Percentiles rank a stretch among this genome's conserved stretches.
Evolutionary conservation across 495 filamentous ascomycete genomes (phyloP).

Genomic region (Trichoderma reesei): DNA sequence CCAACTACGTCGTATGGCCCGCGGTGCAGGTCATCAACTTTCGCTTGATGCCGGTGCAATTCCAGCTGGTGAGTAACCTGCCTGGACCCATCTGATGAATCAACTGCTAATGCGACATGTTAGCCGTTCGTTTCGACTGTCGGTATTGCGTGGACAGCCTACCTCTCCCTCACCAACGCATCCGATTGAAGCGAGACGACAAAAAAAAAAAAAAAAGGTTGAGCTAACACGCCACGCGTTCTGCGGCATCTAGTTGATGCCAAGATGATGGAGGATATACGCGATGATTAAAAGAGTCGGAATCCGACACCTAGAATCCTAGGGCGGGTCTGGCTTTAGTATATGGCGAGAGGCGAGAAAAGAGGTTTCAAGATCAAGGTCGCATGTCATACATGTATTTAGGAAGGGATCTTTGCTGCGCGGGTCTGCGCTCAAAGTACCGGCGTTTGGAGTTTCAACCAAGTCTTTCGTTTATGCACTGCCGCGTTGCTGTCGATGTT

Average conservation of each 20-base stretch:
- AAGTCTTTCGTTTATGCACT: background rate
- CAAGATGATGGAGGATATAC: too few relatives aligned
- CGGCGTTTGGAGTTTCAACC: background rate
- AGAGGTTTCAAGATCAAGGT: background rate
- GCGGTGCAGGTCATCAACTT: constrained; percentile 96
- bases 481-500: background rate
- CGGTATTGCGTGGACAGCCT: constrained; percentile 99
- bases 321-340: background rate
- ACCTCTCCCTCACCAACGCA: constrained; percentile 88
- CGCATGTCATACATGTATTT: background rate
- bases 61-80: constrained; percentile 73
- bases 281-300: too few relatives aligned
- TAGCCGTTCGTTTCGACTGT: constrained; percentile 95
- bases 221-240: too few relatives aligned
- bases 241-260: too few relatives aligned
- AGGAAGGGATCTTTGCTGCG: background rate
- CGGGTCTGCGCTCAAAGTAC: background rate
- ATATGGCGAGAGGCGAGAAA: background rate
- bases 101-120: background rate
- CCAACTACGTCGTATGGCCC: constrained; percentile 94
- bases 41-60: constrained; percentile 85
- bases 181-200: constrained; percentile 48
- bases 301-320: too few relatives aligned
- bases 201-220: too few relatives aligned
- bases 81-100: background rate